Evolutionary conservation across 345 rosid genomes (phyloP).

Genomic region (Brassica juncea): DNA sequence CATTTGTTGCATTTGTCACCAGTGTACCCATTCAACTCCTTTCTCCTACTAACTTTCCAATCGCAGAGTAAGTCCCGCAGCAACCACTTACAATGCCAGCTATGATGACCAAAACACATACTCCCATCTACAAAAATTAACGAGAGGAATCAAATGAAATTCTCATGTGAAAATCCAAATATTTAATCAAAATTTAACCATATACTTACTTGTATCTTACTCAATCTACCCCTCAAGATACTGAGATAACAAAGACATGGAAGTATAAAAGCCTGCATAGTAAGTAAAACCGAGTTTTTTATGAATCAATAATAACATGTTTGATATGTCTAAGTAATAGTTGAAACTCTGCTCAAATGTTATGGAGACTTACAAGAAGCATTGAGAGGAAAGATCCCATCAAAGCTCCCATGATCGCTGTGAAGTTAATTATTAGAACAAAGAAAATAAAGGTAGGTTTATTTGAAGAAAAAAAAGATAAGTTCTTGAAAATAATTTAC

Average conservation of each 20-base stretch:
- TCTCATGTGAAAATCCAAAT: neutral
- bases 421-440: constrained; percentile 9
- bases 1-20: neutral
- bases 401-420: constrained; percentile 70
- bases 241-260: constrained; percentile 76
- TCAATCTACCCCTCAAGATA: constrained; percentile 47
- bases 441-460: neutral
- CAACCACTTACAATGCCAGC: constrained; percentile 52
- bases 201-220: constrained; percentile 57
- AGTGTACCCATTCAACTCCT: constrained; percentile 33
- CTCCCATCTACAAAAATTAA: constrained; percentile 43
- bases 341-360: constrained; percentile 3
- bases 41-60: constrained; percentile 48
- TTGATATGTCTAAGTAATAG: neutral
- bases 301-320: neutral
- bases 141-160: neutral
- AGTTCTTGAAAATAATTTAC: constrained; percentile 40
- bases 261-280: constrained; percentile 57
- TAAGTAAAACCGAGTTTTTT: neutral
- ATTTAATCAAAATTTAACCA: neutral
- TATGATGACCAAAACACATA: constrained; percentile 48
- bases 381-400: constrained; percentile 73
- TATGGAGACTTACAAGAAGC: constrained; percentile 56
- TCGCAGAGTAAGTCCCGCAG: constrained; percentile 69
- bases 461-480: neutral